Conservation (phyloP, 441 rosid genomes). For the Breynia disticha region DNA sequence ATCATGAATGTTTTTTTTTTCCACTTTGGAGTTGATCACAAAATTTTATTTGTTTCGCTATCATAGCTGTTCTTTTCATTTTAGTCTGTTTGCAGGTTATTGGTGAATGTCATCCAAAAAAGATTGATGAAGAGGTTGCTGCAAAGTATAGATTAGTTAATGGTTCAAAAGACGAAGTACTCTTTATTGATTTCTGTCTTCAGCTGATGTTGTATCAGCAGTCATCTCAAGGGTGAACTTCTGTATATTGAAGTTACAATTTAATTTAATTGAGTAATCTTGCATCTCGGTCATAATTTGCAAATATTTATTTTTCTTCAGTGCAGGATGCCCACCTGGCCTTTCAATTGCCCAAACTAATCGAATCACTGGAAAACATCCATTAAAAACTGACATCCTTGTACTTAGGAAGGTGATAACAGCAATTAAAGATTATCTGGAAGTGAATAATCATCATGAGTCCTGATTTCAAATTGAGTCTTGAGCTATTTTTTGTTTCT, state of each 20-base stretch:
- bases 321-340: conserved; percentile 78
- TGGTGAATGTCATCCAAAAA: conserved; percentile 77
- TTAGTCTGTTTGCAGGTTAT: conserved; percentile 51
- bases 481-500: conserved; percentile 7
- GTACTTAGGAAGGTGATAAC: conserved; percentile 58
- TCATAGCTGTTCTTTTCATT: conserved; percentile 4
- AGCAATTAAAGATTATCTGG: conserved; percentile 12
- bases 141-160: conserved; percentile 48
- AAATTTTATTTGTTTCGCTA: neutral
- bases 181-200: conserved; percentile 79
- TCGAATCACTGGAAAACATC: conserved; percentile 59
- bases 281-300: neutral
- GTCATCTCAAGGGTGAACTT: conserved; percentile 59
- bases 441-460: neutral
- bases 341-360: conserved; percentile 76
- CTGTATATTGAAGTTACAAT: conserved; percentile 7
- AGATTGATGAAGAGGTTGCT: conserved; percentile 52
- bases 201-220: conserved; percentile 64
- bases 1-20: neutral
- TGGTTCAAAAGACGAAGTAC: conserved; percentile 48
- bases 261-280: conserved; percentile 7
- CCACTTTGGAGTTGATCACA: neutral
- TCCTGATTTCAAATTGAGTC: too few relatives aligned
- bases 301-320: conserved; percentile 27
- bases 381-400: conserved; percentile 59